Base-by-base conservation (phyloP, 768 basidiomycete genomes). In the Gelatoporia subvermispora region DNA sequence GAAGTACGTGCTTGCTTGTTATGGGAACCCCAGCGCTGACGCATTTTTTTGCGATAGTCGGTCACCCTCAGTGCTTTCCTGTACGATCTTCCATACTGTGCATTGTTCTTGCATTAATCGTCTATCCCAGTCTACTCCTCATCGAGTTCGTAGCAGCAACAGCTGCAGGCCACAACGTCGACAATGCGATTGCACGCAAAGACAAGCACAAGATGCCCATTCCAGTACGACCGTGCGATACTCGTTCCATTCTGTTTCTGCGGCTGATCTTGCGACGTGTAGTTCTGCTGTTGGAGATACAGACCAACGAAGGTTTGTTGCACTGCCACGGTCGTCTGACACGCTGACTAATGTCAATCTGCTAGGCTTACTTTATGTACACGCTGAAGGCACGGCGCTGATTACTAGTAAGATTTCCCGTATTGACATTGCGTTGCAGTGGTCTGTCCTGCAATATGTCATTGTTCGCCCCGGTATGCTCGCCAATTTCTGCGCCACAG, bases 401-500 rank as follows among this genome's bases (percentile, higher is more conserved):
- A 41, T 23, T 23, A 3, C 16, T 8, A 42, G 13, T 42, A 23
- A 17, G n/a, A n/a, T n/a, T 13, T 1, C 8, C 0, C 24, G 17
- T 3, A 4, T 16, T 20, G 5, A 3, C 11, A 1, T 21, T n/a
- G 17, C 25, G 2, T 10, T 13, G 22, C 59, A 91, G 80, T 94
- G 91, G 89, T 73, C 78, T 35, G 92, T 95, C 7, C 68, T 96
- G 50, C 93, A 96, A 77, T 95, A 93, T 62, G 82, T 88, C 20
- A 78, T 92, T 49, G 68, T 93, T 37, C 75, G 87, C 46, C 81
- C 82, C 49, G 60, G 77, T 75, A 41, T 54, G 60, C 31, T n/a
- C n/a, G n/a, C n/a, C 16, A 13, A 18, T 5, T 20, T 35, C 15
- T 21, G 18, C 4, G n/a, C n/a, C n/a, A n/a, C n/a, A n/a, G n/a